Conservation (phyloP, 2,329 filamentous ascomycete genomes). For the Stagonosporopsis cucurbitacearum region DNA sequence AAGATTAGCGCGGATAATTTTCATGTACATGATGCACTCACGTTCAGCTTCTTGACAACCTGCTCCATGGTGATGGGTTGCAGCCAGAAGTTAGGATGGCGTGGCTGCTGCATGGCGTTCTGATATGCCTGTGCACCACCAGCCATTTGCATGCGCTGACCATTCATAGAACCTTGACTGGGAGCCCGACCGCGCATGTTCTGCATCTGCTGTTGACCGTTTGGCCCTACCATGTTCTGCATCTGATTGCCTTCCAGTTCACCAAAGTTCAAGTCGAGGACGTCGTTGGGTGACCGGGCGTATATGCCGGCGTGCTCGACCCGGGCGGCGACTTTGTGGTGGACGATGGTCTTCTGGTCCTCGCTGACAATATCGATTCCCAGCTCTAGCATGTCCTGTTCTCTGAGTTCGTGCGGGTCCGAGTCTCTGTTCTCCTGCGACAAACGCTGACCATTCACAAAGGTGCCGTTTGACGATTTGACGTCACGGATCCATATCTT, state of each 20-base stretch:
- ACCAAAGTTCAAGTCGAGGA: conserved; percentile 88
- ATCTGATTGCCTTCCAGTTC: conserved; percentile 83
- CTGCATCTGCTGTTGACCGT: conserved; percentile 67
- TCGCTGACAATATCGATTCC: conserved; percentile 99
- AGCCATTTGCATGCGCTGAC: conserved; percentile 65
- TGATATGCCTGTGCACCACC: conserved; percentile 64
- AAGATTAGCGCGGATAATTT: conserved; percentile 32
- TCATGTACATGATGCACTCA: conserved; percentile 55
- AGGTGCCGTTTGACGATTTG: conserved; percentile 98
- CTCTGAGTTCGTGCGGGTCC: conserved; percentile 90
- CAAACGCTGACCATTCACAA: conserved; percentile 89
- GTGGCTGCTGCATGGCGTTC: conserved; percentile 70
- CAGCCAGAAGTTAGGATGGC: conserved; percentile 81
- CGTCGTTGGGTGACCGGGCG: conserved; percentile 70
- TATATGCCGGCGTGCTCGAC: conserved; percentile 93
- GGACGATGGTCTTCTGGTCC: conserved; percentile 97
- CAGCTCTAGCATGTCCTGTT: conserved; percentile 89
- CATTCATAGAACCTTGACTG: conserved; percentile 63
- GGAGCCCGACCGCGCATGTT: conserved; percentile 72
- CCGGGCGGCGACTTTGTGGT: conserved; percentile 97
- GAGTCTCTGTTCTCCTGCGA: conserved; percentile 96
- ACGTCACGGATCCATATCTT: conserved; percentile 97
- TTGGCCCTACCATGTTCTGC: conserved; percentile 69
- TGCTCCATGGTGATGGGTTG: conserved; percentile 92
- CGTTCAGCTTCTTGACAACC: conserved; percentile 78